Evolutionary conservation across 1,284 basidiomycete species (phyloP).

Genomic region (Athelia sp.): DNA sequence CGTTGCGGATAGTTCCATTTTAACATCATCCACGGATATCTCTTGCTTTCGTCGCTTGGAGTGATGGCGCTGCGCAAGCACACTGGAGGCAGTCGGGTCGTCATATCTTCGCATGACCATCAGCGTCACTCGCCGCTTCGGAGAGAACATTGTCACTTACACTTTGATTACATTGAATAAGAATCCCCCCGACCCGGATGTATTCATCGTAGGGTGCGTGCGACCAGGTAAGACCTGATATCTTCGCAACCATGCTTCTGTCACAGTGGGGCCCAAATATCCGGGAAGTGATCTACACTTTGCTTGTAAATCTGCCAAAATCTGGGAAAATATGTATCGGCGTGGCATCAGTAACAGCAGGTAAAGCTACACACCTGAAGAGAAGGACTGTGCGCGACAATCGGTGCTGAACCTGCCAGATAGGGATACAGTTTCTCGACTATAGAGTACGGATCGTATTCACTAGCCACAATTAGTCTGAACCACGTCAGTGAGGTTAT

Average conservation of each 20-base stretch:
- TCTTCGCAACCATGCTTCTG: conserved; percentile 85
- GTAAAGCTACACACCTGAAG: conserved; percentile 47
- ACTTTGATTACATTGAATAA: conserved; percentile 83
- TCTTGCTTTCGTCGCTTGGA: conserved; percentile 16
- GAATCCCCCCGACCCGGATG: conserved; percentile 86
- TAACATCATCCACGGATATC: background rate
- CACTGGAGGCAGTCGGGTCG: conserved; percentile 56
- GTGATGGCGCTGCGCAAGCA: conserved; percentile 33
- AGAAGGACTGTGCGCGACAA: conserved; percentile 85
- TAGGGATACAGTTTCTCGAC: conserved; percentile 72
- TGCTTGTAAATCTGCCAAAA: conserved; percentile 75
- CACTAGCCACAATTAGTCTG: conserved; percentile 79
- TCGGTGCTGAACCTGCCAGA: conserved; percentile 79
- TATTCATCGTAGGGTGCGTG: conserved; percentile 94
- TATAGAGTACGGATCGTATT: conserved; percentile 86
- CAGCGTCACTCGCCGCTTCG: too few relatives aligned
- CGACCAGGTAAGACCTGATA: conserved; percentile 96
- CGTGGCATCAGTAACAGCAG: conserved; percentile 9
- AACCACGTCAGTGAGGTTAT: background rate
- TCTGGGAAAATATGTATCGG: conserved; percentile 24
- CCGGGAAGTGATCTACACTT: conserved; percentile 62
- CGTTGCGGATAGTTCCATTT: too few relatives aligned
- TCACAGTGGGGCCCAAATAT: conserved; percentile 78
- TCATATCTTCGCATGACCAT: conserved; percentile 45
- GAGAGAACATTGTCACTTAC: conserved; percentile 44